These are phyloP conservation scores for Neurospora africana DNA, from an alignment of 495 filamentous ascomycete genomes.

Conservation along the genomic window DNA sequence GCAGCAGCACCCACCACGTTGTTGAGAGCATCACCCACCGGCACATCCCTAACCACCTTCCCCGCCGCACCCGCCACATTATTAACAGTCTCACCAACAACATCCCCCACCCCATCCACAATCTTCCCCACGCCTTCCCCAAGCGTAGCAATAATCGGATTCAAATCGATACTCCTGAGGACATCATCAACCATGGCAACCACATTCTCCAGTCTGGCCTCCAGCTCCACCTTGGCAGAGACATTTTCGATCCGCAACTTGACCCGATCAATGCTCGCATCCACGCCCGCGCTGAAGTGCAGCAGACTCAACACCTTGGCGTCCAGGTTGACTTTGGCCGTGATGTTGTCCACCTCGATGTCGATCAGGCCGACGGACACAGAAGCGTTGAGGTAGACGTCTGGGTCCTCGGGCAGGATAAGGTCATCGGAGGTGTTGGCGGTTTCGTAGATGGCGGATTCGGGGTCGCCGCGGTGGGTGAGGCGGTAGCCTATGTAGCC, in stretches of 20 bases:
- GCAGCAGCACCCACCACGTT: not conserved
- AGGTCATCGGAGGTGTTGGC: slow-evolving; percentile 34
- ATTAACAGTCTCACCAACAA: not conserved
- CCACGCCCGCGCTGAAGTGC: slow-evolving; percentile 46
- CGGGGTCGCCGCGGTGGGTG: slow-evolving; percentile 35
- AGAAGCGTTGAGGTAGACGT: slow-evolving; percentile 46
- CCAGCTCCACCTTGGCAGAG: slow-evolving; percentile 44
- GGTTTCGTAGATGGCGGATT: slow-evolving; percentile 40
- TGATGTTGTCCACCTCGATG: slow-evolving; percentile 45
- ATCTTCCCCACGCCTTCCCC: slow-evolving; percentile 37
- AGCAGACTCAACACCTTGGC: slow-evolving; percentile 46
- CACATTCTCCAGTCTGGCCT: slow-evolving; percentile 45
- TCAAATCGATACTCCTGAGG: slow-evolving; percentile 44
- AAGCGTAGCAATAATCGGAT: slow-evolving; percentile 45
- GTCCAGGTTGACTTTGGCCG: slow-evolving; percentile 49
- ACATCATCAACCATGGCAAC: slow-evolving; percentile 44
- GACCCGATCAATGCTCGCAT: slow-evolving; percentile 42
- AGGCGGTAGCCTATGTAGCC: slow-evolving; percentile 48
- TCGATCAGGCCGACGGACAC: slow-evolving; percentile 42
- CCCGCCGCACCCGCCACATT: not conserved
- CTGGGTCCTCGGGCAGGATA: slow-evolving; percentile 31
- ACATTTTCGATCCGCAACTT: slow-evolving; percentile 43
- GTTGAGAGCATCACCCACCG: not conserved
- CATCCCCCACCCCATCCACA: slow-evolving; percentile 33
- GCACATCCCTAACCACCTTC: not conserved